Evolutionary conservation across 2,329 filamentous ascomycete genomes (phyloP), one percentile per base, ranked within the genome.

Genomic region (Colletotrichum gloeosporioides): DNA sequence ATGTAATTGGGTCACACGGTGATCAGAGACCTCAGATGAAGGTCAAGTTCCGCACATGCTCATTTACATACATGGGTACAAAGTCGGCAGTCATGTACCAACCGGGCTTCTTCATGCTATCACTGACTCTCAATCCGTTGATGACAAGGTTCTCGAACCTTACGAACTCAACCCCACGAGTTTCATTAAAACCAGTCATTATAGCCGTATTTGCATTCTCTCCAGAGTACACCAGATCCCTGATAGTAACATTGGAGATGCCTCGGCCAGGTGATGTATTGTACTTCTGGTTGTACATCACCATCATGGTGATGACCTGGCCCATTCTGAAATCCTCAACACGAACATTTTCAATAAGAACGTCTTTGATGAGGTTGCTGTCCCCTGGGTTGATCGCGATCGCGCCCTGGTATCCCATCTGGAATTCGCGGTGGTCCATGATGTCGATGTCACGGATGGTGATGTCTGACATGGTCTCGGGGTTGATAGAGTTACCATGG

Each of bases 371-470:
- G 3, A 80, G 57, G 62, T 84, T 84, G 36, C 73, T 79, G 62
- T 84, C 83, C 2, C 80, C 83, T 1, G 81, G 71, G 44, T 81
- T 83, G 70, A 84, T 81, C 2, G 82, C 78, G 57, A 84, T 82
- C 34, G 79, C 80, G 13, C 83, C 82, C 75, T 84, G 82, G 67
- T 84, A 84, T 55, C 77, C 78, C 53, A 83, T 72, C 72, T 84
- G 83, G 0, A 71, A 72, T 77, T 85, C 83, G 4, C 77, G 74
- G 39, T 84, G 83, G 57, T 84, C 83, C 9, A 84, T 73, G 65
- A 84, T 82, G 61, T 84, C 83, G 62, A 84, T 79, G 25, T 84
- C 82, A 4, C 77, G 73, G 64, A 84, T 80, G 0, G 70, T 78
- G 10, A 84, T 70, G 8, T 76, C 80, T n/a, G 78, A 73, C 72